Percentiles rank a stretch among this genome's conserved stretches.
Evolutionary conservation across 2,329 filamentous ascomycete species (phyloP).

Genomic region (Decorospora gaudefroyi): DNA sequence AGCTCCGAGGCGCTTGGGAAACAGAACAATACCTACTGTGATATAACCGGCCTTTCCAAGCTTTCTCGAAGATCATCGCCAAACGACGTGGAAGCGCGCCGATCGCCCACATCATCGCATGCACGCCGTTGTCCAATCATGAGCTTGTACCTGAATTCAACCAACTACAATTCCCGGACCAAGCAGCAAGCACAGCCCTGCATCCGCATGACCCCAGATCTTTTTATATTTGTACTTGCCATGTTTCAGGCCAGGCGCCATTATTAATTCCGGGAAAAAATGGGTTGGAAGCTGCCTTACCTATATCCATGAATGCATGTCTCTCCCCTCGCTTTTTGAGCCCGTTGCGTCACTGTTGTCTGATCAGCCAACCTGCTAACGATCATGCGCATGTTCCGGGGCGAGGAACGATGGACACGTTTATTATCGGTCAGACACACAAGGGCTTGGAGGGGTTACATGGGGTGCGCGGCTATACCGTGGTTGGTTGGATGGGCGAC

Average conservation of each 20-base stretch:
- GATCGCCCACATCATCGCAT: slow-evolving; percentile 40
- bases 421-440: neutral
- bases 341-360: slow-evolving; percentile 34
- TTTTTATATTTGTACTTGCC: slow-evolving; percentile 8
- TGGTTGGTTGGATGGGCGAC: slow-evolving; percentile 20
- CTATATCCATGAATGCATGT: no score
- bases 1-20: no score
- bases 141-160: slow-evolving; percentile 37
- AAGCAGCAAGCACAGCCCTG: slow-evolving; percentile 21
- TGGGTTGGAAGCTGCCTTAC: no score
- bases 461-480: slow-evolving; percentile 8
- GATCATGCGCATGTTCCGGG: no score
- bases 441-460: no score
- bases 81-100: no score
- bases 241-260: neutral
- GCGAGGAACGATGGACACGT: slow-evolving; percentile 29
- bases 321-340: slow-evolving; percentile 10
- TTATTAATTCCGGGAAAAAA: no score
- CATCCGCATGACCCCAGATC: slow-evolving; percentile 13
- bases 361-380: no score
- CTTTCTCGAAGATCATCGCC: slow-evolving; percentile 11
- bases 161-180: slow-evolving; percentile 9
- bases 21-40: neutral
- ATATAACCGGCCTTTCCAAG: neutral
- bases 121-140: slow-evolving; percentile 43